These are phyloP conservation scores for Cladophialophora immunda DNA, from an alignment of 2,329 filamentous ascomycete species.

Conservation along the genomic window DNA sequence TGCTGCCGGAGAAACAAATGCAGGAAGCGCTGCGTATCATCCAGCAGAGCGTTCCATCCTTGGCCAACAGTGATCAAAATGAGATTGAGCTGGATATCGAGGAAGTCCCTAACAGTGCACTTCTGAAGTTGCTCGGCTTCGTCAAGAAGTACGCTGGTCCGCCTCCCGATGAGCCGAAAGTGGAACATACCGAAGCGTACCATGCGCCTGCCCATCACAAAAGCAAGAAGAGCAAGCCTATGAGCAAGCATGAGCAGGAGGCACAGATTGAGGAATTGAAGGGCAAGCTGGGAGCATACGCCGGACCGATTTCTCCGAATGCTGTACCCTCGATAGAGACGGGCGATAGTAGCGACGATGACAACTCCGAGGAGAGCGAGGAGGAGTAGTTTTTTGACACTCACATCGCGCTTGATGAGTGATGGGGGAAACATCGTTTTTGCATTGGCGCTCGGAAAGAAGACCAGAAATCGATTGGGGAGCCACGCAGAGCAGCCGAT, in stretches of 20 bases:
- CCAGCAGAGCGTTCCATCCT: conserved; percentile 78
- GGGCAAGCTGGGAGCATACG: conserved; percentile 56
- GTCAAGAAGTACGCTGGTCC: conserved; percentile 58
- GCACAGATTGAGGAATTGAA: conserved; percentile 59
- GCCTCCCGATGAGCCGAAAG: conserved; percentile 53
- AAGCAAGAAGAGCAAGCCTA: conserved; percentile 61
- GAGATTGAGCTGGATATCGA: conserved; percentile 60
- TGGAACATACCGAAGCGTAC: conserved; percentile 38
- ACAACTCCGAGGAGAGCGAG: conserved; percentile 60
- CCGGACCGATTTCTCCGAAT: conserved; percentile 52
- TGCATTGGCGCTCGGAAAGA: not conserved
- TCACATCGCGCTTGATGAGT: conserved; percentile 7
- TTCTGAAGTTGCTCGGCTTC: conserved; percentile 56
- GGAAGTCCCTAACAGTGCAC: conserved; percentile 57
- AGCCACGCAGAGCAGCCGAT: not conserved
- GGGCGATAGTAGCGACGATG: conserved; percentile 57
- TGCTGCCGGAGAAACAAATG: conserved; percentile 80
- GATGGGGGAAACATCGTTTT: not conserved
- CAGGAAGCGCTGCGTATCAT: conserved; percentile 87
- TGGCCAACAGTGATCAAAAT: conserved; percentile 63
- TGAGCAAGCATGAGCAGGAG: conserved; percentile 61
- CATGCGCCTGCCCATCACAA: conserved; percentile 50
- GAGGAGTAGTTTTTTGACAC: conserved; percentile 49
- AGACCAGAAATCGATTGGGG: not conserved
- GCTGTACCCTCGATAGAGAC: conserved; percentile 54